phyloP scores from a whole-genome alignment of 108 stramenopile genomes.

The Skeletonema marinoi region DNA sequence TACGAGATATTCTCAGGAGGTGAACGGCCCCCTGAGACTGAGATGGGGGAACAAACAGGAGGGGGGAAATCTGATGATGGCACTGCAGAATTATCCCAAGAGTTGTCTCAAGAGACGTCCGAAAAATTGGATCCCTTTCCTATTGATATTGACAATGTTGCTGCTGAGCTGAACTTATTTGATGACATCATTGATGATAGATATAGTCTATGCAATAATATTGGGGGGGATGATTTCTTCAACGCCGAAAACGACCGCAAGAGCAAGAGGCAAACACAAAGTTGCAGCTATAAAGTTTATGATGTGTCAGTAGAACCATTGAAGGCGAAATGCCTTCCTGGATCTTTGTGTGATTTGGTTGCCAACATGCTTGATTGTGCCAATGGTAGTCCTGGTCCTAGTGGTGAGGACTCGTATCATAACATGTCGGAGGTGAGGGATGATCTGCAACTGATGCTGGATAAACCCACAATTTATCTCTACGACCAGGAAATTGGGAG shows the following conservation, averaged over 20 bases:
- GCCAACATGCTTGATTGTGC: constrained; percentile 13
- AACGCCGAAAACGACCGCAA: too few relatives aligned
- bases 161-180: too few relatives aligned
- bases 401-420: constrained; percentile 11
- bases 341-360: constrained; percentile 18
- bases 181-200: too few relatives aligned
- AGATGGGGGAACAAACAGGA: too few relatives aligned
- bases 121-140: not conserved
- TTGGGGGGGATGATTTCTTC: not conserved
- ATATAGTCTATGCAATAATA: too few relatives aligned
- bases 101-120: not conserved
- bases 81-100: not conserved
- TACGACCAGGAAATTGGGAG: constrained; percentile 3
- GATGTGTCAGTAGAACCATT: not conserved
- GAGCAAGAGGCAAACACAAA: not conserved
- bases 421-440: not conserved
- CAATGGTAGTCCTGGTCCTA: not conserved
- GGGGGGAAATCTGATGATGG: not conserved
- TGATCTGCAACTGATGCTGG: constrained; percentile 17
- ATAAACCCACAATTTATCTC: constrained; percentile 7
- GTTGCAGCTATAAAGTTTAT: not conserved
- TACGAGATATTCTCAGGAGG: not conserved
- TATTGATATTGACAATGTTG: not conserved
- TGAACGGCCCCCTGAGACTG: not conserved
- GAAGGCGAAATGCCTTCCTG: not conserved